Evolutionary conservation across 1,139 yeast species (phyloP), one percentile per base, ranked within the genome.

Genomic region (Petasospora rhodanensis): DNA sequence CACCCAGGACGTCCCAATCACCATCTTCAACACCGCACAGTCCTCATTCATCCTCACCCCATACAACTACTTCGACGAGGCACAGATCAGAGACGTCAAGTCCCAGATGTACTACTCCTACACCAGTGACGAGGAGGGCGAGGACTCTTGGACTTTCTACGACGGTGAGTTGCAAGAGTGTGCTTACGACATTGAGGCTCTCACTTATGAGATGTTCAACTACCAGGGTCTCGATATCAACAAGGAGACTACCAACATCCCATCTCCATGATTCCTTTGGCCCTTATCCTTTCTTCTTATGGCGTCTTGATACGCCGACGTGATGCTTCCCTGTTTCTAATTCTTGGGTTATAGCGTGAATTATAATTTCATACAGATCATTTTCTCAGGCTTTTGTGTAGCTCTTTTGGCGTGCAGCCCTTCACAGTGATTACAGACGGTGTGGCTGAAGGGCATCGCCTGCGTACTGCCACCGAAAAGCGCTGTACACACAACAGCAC

Each of bases 1-100:
- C 35, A 46, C 53, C 16, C 50, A 49, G 23, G 55, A 51, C 37
- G 43, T 51, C 16, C 55, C 53, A 38, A 43, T 41, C 27, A 51
- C 55, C n/a, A 40, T 51, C 20, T 51, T 42, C 42, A 41, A 37
- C 26, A 46, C 52, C 17, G 55, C 55, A 6, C 42, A 39, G 23
- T 38, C 52, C 3, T 35, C 44, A 9, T 41, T 51, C 17, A 21
- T 47, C 14, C 31, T 51, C 17, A 51, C 55, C 6, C 54, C 55
- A 21, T 49, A 41, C 42, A 51, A 51, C 39, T 49, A 45, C 46
- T 51, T 51, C 17, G 49, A 47, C 28, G 25, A 18, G 15, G 49
- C 41, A n/a, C 51, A 49, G 28, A 34, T 46, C 26, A 31, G 43
- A 23, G 54, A 49, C 24, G 33, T 48, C 12, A 37, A 41, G 38